Evolutionary conservation across 106 monocot genomes (phyloP), one percentile per base, ranked within the genome.

Genomic region (Dioscorea zingiberensis): DNA sequence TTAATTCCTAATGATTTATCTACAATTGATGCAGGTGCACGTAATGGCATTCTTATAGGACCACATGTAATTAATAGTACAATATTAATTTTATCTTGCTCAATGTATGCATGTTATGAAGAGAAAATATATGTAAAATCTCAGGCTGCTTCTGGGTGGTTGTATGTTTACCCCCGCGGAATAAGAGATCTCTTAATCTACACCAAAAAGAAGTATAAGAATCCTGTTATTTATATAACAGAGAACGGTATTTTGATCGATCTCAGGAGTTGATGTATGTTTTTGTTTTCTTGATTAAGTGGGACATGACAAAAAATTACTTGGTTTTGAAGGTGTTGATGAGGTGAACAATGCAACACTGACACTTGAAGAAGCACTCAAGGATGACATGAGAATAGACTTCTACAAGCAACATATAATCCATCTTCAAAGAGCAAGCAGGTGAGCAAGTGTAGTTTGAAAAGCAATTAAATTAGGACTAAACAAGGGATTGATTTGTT

Each of bases 151-250:
- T 81, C 81, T 48, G 1, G 7, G 16, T 72, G 72, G 76, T 58
- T 81, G 18, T 72, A 71, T 44, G 21, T 76, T 17, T 81, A 81
- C 44, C 81, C 81, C 0, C 51, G 14, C 24, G 83, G 83, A 13
- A 59, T 84, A 15, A 75, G 28, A 23, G 68, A 79, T 21, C 51
- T 79, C 12, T 55, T 84, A 27, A 30, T 75, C 11, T 78, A 84
- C 58, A 72, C 73, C 25, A 84, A 79, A 47, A 13, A 29, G 0
- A 84, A 64, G 21, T 84, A 84, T 27, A 72, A 72, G 67, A 75
- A 84, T 49, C 79, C 79, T 14, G 15, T 71, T 2, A 46, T 84
- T 25, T 84, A 79, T 44, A 76, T 84, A 22, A 84, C 83, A 13
- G 83, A 79, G 58, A 84, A 84, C 25, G 83, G 83, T 83, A 60